Evolutionary conservation across 2,329 filamentous ascomycete genomes (phyloP).

Genomic region (Phoma sp.): DNA sequence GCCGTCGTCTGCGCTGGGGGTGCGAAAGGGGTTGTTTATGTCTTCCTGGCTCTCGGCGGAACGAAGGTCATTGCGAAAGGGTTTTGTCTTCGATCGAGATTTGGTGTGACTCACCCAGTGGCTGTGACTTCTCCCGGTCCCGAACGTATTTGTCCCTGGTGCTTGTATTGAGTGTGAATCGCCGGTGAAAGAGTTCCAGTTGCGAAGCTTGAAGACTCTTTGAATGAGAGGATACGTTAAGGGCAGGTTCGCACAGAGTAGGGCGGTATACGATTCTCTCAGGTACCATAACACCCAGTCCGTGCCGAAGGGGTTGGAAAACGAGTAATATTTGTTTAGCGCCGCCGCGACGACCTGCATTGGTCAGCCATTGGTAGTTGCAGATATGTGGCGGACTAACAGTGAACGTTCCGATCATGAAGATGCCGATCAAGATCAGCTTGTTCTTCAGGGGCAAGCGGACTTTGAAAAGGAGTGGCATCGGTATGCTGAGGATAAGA

Average conservation of each 20-base stretch:
- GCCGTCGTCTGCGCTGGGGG: conserved; percentile 19
- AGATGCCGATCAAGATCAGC: conserved; percentile 60
- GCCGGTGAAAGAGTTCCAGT: conserved; percentile 39
- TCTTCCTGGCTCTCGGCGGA: conserved; percentile 32
- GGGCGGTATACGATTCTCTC: conserved; percentile 63
- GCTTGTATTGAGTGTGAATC: conserved; percentile 7
- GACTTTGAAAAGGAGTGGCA: conserved; percentile 54
- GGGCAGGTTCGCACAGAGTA: conserved; percentile 66
- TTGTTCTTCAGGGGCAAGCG: conserved; percentile 57
- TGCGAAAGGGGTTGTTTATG: conserved; percentile 26
- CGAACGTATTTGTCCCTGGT: conserved; percentile 3
- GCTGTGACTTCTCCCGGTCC: conserved; percentile 8
- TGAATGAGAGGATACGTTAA: conserved; percentile 65
- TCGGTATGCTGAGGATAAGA: conserved; percentile 54
- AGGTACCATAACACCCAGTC: conserved; percentile 66
- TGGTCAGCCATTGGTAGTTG: background rate
- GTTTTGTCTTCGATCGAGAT: conserved; percentile 18
- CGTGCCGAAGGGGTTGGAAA: conserved; percentile 61
- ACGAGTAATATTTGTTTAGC: conserved; percentile 68
- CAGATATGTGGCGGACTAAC: conserved; percentile 16
- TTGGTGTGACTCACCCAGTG: conserved; percentile 23
- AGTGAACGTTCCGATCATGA: conserved; percentile 58
- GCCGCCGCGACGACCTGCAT: conserved; percentile 60
- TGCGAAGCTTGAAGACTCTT: conserved; percentile 50
- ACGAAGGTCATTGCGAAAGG: conserved; percentile 20